Evolutionary conservation across 768 basidiomycete genomes (phyloP).

Genomic region (Xerocomus potaroensis): DNA sequence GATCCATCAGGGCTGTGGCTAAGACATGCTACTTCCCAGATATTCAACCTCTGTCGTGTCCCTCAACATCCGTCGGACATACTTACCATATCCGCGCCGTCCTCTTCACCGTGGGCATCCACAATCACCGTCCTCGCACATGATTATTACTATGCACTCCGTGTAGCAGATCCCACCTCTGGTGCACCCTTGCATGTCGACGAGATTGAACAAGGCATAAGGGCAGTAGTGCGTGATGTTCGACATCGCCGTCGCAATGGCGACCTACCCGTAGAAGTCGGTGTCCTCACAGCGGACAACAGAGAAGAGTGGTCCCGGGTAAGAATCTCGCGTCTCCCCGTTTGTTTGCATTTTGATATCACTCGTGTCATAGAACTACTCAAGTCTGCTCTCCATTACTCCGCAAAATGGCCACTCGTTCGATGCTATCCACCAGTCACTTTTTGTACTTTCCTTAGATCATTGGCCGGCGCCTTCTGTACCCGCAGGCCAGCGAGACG

Average conservation of each 20-base stretch:
- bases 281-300: conserved; percentile 73
- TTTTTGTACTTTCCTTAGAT: conserved; percentile 82
- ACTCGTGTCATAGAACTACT: conserved; percentile 48
- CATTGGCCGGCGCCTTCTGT: conserved; percentile 46
- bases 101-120: conserved; percentile 40
- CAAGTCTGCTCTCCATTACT: conserved; percentile 63
- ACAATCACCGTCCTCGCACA: conserved; percentile 65
- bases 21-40: conserved; percentile 47
- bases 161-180: conserved; percentile 42
- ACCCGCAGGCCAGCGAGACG: conserved; percentile 18
- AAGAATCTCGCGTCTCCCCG: conserved; percentile 17
- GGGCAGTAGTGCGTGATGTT: conserved; percentile 54
- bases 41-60: conserved; percentile 78
- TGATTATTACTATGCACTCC: conserved; percentile 77
- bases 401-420: conserved; percentile 58
- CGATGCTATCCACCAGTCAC: conserved; percentile 61
- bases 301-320: conserved; percentile 82
- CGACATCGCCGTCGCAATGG: conserved; percentile 43
- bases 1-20: conserved; percentile 55
- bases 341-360: not conserved
- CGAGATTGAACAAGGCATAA: conserved; percentile 44
- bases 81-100: conserved; percentile 42
- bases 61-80: conserved; percentile 65
- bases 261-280: conserved; percentile 58
- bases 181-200: conserved; percentile 32